A percentile compares a stretch with the other conserved stretches of the same genome.
Evolutionary conservation across 805 yeast species (phyloP).

Genomic region (Aciculoconidium aculeatum): DNA sequence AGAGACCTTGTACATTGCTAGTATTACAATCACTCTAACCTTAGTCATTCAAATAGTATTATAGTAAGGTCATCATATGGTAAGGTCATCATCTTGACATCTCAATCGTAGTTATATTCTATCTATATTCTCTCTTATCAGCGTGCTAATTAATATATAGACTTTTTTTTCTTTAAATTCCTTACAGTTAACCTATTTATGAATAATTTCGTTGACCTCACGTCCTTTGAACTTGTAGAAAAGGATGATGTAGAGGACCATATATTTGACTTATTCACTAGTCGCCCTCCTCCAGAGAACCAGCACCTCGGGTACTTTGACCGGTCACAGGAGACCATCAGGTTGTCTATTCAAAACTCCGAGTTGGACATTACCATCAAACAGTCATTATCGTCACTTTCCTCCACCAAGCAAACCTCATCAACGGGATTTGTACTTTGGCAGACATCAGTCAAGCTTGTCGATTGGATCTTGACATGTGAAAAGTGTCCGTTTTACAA

Average conservation of each 20-base stretch:
- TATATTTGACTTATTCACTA: constrained; percentile 26
- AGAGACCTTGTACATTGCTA: too few species aligned
- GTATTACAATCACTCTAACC: too few species aligned
- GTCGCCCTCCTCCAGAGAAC: constrained; percentile 17
- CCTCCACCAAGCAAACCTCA: constrained; percentile 28
- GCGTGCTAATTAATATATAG: too few species aligned
- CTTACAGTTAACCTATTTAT: too few species aligned
- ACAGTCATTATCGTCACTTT: constrained; percentile 29
- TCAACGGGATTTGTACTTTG: constrained; percentile 66
- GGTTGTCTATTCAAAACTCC: constrained; percentile 15
- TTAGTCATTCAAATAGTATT: too few species aligned
- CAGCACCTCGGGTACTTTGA: constrained; percentile 35
- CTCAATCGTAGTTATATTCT: too few species aligned
- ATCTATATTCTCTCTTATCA: too few species aligned
- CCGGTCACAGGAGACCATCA: constrained; percentile 17
- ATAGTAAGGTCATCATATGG: too few species aligned
- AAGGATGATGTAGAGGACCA: constrained; percentile 23
- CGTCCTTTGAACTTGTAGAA: constrained; percentile 15
- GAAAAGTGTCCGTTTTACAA: constrained; percentile 20
- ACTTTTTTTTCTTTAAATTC: too few species aligned
- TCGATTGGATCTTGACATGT: constrained; percentile 46
- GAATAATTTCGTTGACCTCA: constrained; percentile 1
- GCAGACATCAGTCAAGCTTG: constrained; percentile 44
- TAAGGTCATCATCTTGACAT: too few species aligned
- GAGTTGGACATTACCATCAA: constrained; percentile 22